phyloP scores from a whole-genome alignment of 2,329 filamentous ascomycete species.

The Pseudophaeomoniella oleicola region DNA sequence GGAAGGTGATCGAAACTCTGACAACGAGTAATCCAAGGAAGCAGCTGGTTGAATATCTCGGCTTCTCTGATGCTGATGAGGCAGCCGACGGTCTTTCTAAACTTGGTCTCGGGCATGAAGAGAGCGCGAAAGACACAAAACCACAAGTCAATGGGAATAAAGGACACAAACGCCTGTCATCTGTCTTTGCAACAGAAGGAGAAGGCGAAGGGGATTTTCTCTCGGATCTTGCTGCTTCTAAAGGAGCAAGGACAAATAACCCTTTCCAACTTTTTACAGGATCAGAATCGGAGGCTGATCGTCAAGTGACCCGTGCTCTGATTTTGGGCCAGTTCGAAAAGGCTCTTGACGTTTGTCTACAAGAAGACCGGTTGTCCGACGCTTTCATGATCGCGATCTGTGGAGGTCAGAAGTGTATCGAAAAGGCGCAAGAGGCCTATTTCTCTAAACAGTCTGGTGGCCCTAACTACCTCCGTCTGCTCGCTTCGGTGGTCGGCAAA shows the following conservation, averaged over 20 bases:
- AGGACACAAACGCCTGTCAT: constrained; percentile 53
- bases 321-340: constrained; percentile 84
- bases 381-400: constrained; percentile 98
- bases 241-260: constrained; percentile 83
- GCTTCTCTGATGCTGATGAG: constrained; percentile 56
- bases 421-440: constrained; percentile 87
- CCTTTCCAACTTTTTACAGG: constrained; percentile 84
- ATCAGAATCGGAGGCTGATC: constrained; percentile 70
- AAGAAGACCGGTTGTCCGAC: constrained; percentile 82
- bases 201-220: constrained; percentile 69
- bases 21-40: constrained; percentile 74
- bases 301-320: constrained; percentile 71
- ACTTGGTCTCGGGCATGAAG: constrained; percentile 18
- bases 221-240: constrained; percentile 68
- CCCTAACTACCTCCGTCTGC: constrained; percentile 80
- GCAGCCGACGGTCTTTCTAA: constrained; percentile 26
- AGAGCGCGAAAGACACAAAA: constrained; percentile 23
- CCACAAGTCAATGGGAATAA: constrained; percentile 35
- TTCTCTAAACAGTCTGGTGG: constrained; percentile 67
- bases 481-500: constrained; percentile 86
- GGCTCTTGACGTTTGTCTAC: constrained; percentile 75
- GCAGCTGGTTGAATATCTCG: constrained; percentile 75
- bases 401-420: constrained; percentile 80
- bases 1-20: constrained; percentile 84
- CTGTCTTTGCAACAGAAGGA: constrained; percentile 71